Evolutionary conservation across 805 yeast genomes (phyloP).

Genomic region (Teunomyces panamensis): DNA sequence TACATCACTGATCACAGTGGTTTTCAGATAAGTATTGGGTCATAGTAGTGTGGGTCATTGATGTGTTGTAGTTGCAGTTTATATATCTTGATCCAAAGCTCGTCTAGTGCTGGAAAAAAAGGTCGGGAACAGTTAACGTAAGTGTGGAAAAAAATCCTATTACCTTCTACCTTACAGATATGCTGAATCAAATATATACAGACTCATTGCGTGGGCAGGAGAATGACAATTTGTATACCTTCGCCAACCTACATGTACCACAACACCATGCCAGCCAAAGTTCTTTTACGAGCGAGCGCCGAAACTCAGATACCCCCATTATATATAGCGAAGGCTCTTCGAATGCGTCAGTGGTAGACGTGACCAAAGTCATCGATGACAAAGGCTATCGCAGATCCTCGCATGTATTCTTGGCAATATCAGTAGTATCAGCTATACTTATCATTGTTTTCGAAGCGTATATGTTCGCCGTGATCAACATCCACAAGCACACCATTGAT

Average conservation of each 20-base stretch:
- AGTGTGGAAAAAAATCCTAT: background rate
- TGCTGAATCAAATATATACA: slow-evolving; percentile 1
- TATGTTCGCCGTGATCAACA: slow-evolving; percentile 37
- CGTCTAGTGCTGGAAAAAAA: background rate
- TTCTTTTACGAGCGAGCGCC: background rate
- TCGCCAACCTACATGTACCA: background rate
- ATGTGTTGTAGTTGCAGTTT: background rate
- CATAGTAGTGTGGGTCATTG: background rate
- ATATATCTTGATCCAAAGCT: background rate
- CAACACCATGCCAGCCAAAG: background rate
- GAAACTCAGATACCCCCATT: background rate
- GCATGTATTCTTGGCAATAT: slow-evolving; percentile 22
- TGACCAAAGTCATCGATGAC: slow-evolving; percentile 5
- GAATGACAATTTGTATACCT: background rate
- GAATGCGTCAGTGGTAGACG: background rate
- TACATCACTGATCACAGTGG: background rate
- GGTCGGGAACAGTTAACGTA: background rate
- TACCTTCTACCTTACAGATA: background rate
- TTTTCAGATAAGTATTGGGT: background rate
- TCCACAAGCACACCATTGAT: slow-evolving; percentile 23
- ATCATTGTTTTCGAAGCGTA: slow-evolving; percentile 36
- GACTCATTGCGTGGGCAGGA: background rate
- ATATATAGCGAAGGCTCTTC: background rate
- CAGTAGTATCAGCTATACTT: slow-evolving; percentile 32
- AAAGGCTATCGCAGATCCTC: slow-evolving; percentile 6